Evolutionary conservation across 164 flowering plant genomes (phyloP), one percentile per base, ranked within the genome.

Genomic region (Stephania japonica): DNA sequence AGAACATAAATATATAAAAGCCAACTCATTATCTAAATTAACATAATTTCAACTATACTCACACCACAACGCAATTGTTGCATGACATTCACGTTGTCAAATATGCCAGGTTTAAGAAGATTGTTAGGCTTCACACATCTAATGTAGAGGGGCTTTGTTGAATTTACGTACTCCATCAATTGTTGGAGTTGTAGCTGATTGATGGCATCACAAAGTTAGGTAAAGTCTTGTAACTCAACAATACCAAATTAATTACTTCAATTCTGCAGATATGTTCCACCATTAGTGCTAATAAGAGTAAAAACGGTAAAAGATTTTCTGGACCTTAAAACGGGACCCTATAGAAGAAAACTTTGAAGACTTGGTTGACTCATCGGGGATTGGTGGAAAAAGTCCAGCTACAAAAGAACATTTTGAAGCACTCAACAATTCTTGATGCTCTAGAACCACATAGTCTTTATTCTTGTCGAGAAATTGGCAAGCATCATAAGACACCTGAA

Each of bases 81-180:
- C 84, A 90, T 73, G 83, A 91, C 79, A 72, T 86, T 89, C 76
- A 76, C 75, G 80, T 87, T 93, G 78, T 93, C 92, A 79, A 93
- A 89, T 62, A 87, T 75, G 42, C 83, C 78, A 74, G 98, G 97
- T 78, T 87, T 82, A 25, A 89, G 83, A 43, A 77, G 78, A 86
- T 79, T 84, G 79, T 93, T 93, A 66, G 98, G 98, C 83, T 93
- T 93, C 81, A 93, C 91, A 75, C 98, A 93, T 84, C 98, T 90
- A 70, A 93, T 86, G 74, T 91, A 93, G 80, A 90, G 91, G 23
- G 97, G 98, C 69, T 93, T 89, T 65, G 92, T 91, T 27, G 92
- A 87, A 80, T 88, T 89, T 62, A 93, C 82, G 56, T 88, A 89
- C 12, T 93, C 95, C 93, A 93, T 90, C 80, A 93, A 78, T 53